Evolutionary conservation across 345 rosid species (phyloP).

Genomic region (Sisymbrium irio): DNA sequence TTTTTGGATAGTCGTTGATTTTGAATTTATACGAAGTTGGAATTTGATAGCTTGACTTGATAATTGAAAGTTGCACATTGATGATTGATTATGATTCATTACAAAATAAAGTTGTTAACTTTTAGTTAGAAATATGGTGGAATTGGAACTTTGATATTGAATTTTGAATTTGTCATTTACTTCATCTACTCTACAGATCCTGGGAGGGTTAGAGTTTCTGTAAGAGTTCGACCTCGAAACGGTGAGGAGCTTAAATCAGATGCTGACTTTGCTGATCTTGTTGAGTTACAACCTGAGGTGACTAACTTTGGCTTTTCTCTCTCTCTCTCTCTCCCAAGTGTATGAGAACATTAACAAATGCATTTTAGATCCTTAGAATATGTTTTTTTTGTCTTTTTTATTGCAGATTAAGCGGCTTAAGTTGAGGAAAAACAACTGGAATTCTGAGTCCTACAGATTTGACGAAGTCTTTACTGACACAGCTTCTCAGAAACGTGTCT

Average conservation of each 20-base stretch:
- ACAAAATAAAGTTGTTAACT: not conserved
- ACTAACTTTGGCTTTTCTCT: not conserved
- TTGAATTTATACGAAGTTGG: not conserved
- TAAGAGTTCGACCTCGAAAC: conserved; percentile 77
- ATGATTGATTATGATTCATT: not conserved
- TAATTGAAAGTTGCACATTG: too few species aligned
- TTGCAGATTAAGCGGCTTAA: conserved; percentile 77
- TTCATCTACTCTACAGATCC: too few species aligned
- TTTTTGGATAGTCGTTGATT: not conserved
- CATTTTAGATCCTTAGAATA: not conserved
- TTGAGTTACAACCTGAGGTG: conserved; percentile 92
- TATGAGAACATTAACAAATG: not conserved
- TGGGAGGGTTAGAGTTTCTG: conserved; percentile 88
- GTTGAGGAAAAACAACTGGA: conserved; percentile 89
- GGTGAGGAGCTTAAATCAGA: conserved; percentile 67
- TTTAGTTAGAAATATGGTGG: not conserved
- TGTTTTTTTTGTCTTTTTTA: not conserved
- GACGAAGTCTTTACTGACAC: conserved; percentile 77
- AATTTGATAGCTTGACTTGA: not conserved
- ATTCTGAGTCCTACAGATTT: conserved; percentile 74
- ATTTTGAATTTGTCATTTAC: not conserved
- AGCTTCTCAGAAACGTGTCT: conserved; percentile 90
- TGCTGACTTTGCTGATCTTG: conserved; percentile 82
- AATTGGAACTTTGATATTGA: not conserved
- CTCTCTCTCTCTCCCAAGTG: not conserved